Evolutionary conservation across 2,329 filamentous ascomycete species (phyloP), one percentile per base, ranked within the genome.

Genomic region (Cladosporium sphaerospermum): DNA sequence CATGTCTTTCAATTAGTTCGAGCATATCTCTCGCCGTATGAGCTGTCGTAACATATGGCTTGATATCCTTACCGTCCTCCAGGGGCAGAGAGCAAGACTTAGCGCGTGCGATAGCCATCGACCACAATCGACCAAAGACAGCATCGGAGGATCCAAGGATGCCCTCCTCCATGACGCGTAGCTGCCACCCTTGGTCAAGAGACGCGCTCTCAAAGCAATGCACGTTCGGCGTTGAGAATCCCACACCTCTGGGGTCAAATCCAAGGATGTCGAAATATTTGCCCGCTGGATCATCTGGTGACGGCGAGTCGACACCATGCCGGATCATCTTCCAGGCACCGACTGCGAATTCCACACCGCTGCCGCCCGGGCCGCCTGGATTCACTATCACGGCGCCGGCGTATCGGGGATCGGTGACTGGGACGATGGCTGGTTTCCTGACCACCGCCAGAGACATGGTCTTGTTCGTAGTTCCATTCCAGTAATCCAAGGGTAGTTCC

Each of bases 11-110:
- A 9, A 73, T 65, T 34, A 79, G 69, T 39, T 73, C 69, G 7
- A 79, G 62, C 73, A 79, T 78, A 55, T 79, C 76, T 37, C 71
- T 64, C 2, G 73, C 75, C 2, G 75, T 73, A 19, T 69, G 72
- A 1, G 74, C 72, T 0, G 76, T 78, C 13, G 71, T 72, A 43
- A 75, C 64, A 59, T 73, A 75, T 45, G 68, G 63, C 55, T 70
- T 70, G 57, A 74, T 72, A 37, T 74, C 69, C 34, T 64, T 58
- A 37, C 61, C 62, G 5, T 59, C 57, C 1, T 60, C 61, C n/a
- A 45, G 34, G 8, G 61, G 53, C 9, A 60, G 42, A n/a, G 62
- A 61, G 49, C 66, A 68, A 50, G 57, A 60, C 39, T 45, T 33
- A 8, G 59, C 68, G 34, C 61, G 64, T 2, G 71, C 73, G 45